Percentiles rank a stretch among this genome's conserved stretches.
These are phyloP conservation scores for Colletotrichum camelliae DNA, from an alignment of 2,329 filamentous ascomycete species.

Conservation along the genomic window DNA sequence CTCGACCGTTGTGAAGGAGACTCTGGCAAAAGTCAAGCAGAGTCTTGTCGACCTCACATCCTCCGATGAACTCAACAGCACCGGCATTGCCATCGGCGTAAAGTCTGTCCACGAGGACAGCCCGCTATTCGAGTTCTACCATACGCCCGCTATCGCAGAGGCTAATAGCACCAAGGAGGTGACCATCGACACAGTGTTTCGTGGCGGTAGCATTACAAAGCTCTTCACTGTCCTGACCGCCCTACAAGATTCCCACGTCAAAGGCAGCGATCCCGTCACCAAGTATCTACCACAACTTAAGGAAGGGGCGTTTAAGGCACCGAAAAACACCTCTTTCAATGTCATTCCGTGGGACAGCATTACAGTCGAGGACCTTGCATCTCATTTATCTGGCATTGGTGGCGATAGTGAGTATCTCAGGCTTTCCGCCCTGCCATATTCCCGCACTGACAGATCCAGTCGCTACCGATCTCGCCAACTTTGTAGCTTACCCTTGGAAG, in stretches of 20 bases:
- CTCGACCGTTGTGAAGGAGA: not conserved
- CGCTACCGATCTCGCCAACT: conserved; percentile 14
- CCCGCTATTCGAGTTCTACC: conserved; percentile 43
- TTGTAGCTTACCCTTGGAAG: not conserved
- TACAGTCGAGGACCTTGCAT: conserved; percentile 23
- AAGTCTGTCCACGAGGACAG: conserved; percentile 46
- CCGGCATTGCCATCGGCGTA: conserved; percentile 43
- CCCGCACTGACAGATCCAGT: not conserved
- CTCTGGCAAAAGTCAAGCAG: not conserved
- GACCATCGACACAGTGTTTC: conserved; percentile 45
- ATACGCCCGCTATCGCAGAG: conserved; percentile 37
- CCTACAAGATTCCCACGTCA: conserved; percentile 31
- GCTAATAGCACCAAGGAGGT: conserved; percentile 28
- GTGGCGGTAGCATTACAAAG: conserved; percentile 48
- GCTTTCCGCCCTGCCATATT: no score
- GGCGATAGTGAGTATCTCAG: conserved; percentile 16
- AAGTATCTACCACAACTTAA: conserved; percentile 26
- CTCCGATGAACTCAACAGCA: conserved; percentile 28
- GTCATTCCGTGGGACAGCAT: conserved; percentile 21
- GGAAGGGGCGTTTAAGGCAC: not conserved
- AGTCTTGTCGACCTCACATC: conserved; percentile 11
- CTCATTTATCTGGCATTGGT: conserved; percentile 22
- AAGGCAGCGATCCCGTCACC: conserved; percentile 31
- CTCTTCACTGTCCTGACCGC: conserved; percentile 42
- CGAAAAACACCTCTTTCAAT: not conserved